Evolutionary conservation across 1,284 basidiomycete genomes (phyloP).

Genomic region (Ceratobasidium papillatum): DNA sequence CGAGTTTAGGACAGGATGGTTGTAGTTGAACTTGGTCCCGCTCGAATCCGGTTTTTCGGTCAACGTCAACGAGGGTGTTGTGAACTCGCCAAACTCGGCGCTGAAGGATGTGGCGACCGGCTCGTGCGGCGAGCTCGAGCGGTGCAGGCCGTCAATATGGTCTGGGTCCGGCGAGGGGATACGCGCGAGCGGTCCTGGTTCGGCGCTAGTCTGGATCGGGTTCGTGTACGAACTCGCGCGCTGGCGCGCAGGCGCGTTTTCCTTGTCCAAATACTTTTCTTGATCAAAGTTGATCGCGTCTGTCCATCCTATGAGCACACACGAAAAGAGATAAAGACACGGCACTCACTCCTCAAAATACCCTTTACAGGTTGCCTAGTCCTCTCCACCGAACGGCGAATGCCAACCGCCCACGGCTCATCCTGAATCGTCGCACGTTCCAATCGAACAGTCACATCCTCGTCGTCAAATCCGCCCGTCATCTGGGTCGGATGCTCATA

Average conservation of each 20-base stretch:
- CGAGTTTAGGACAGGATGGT: constrained; percentile 72
- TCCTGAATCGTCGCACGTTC: constrained; percentile 67
- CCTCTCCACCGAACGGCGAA: constrained; percentile 71
- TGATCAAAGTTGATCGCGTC: constrained; percentile 73
- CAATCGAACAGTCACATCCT: constrained; percentile 75
- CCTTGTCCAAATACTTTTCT: constrained; percentile 60
- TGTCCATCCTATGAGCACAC: constrained; percentile 50
- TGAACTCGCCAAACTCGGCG: constrained; percentile 47
- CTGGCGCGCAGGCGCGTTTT: constrained; percentile 57
- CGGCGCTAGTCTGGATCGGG: constrained; percentile 59
- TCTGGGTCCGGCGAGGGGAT: constrained; percentile 83
- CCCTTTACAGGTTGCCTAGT: constrained; percentile 76
- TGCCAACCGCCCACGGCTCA: constrained; percentile 74
- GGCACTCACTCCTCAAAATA: constrained; percentile 85
- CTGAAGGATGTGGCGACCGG: constrained; percentile 29
- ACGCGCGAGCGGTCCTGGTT: constrained; percentile 76
- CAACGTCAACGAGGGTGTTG: constrained; percentile 41
- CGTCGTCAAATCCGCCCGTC: constrained; percentile 65
- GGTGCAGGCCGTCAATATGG: constrained; percentile 84
- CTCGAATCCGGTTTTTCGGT: constrained; percentile 35
- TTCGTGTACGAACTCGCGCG: constrained; percentile 83
- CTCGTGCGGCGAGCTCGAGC: constrained; percentile 60
- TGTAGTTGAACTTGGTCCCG: constrained; percentile 57
- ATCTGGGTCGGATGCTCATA: constrained; percentile 49
- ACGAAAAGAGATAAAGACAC: constrained; percentile 38